Evolutionary conservation across 805 yeast species (phyloP).

Genomic region (Ogataea salicorniae): DNA sequence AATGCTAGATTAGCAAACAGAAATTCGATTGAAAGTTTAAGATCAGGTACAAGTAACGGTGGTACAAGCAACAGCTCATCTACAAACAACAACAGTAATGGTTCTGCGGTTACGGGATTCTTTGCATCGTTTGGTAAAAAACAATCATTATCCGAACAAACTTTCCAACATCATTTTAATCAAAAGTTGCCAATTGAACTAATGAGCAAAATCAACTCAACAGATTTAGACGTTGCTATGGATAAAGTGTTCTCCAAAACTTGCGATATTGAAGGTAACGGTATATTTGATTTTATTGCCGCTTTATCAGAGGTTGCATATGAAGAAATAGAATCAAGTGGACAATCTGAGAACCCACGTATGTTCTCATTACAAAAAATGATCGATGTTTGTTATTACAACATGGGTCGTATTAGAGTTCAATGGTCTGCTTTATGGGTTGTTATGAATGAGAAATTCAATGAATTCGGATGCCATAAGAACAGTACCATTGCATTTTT

Average conservation of each 20-base stretch:
- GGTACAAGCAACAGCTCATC: too few relatives aligned
- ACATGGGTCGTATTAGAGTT: constrained; percentile 91
- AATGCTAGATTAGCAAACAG: constrained; percentile 64
- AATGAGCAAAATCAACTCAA: constrained; percentile 52
- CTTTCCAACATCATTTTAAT: constrained; percentile 65
- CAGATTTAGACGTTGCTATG: constrained; percentile 71
- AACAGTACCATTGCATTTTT: constrained; percentile 77
- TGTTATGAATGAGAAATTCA: constrained; percentile 85
- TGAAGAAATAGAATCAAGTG: constrained; percentile 89
- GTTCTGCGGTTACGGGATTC: constrained; percentile 26
- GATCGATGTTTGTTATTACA: constrained; percentile 96
- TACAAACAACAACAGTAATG: constrained; percentile 25
- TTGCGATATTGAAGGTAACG: constrained; percentile 71
- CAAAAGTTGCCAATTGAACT: constrained; percentile 60
- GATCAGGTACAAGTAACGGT: constrained; percentile 30
- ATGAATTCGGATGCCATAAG: constrained; percentile 73
- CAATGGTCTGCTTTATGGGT: constrained; percentile 98
- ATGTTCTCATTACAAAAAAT: constrained; percentile 90
- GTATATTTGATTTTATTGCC: constrained; percentile 79
- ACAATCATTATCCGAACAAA: constrained; percentile 58
- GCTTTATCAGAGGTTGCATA: constrained; percentile 82
- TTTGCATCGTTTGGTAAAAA: constrained; percentile 51
- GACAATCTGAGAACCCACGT: constrained; percentile 76
- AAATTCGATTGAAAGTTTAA: constrained; percentile 47
- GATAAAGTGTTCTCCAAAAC: constrained; percentile 87